phyloP scores from a whole-genome alignment of 345 rosid species.

The Boechera divaricarpa region DNA sequence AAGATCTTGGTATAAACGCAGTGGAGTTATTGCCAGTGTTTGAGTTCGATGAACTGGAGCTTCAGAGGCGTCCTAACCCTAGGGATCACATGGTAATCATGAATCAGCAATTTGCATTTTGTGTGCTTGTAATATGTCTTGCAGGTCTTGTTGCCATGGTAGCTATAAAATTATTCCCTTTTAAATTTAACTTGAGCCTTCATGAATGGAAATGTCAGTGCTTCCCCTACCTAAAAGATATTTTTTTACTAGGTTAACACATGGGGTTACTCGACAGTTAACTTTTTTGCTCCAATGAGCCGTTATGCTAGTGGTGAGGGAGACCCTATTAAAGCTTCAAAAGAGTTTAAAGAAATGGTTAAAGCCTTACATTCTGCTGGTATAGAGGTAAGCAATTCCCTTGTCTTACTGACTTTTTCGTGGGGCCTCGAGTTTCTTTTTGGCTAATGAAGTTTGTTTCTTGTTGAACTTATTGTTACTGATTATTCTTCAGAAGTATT shows the following conservation, averaged over 20 bases:
- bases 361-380: conserved; percentile 91
- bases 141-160: neutral
- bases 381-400: conserved; percentile 68
- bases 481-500: conserved; percentile 6
- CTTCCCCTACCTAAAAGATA: conserved; percentile 4
- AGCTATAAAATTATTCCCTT: neutral
- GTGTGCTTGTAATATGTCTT: neutral
- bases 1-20: conserved; percentile 90
- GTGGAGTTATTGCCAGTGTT: conserved; percentile 92
- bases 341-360: conserved; percentile 93
- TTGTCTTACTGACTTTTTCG: neutral
- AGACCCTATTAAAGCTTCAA: conserved; percentile 77
- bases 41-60: conserved; percentile 93
- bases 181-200: neutral
- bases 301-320: conserved; percentile 91
- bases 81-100: conserved; percentile 89
- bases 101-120: neutral
- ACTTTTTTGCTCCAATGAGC: conserved; percentile 97
- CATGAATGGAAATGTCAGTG: neutral
- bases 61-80: conserved; percentile 84
- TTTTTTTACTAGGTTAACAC: conserved; percentile 70
- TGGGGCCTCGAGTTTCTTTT: neutral
- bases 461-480: conserved; percentile 13
- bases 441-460: neutral
- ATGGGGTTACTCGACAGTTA: conserved; percentile 98